These are phyloP conservation scores for Artemisia tridentata DNA, from an alignment of 129 eudicot genomes.

Conservation along the genomic window DNA sequence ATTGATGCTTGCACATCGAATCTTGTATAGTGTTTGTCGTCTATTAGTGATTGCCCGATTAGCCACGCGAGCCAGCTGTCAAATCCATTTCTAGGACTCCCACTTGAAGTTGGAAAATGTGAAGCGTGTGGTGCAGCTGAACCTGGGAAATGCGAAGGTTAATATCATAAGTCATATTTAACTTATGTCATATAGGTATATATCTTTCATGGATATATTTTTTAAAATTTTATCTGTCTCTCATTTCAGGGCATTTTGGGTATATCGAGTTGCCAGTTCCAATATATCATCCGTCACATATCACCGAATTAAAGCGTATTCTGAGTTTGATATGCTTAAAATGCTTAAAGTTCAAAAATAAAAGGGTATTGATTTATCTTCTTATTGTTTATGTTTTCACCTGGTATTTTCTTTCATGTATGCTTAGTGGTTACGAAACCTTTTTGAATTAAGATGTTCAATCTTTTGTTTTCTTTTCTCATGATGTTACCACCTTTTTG, in stretches of 20 bases:
- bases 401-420: neutral
- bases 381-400: slow-evolving; percentile 4
- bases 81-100: slow-evolving; percentile 95
- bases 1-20: slow-evolving; percentile 23
- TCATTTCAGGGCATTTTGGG: slow-evolving; percentile 92
- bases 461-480: neutral
- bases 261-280: slow-evolving; percentile 84
- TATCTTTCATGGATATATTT: slow-evolving; percentile 3
- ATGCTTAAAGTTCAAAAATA: slow-evolving; percentile 71
- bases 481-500: neutral
- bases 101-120: slow-evolving; percentile 87
- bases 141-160: slow-evolving; percentile 94
- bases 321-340: slow-evolving; percentile 74
- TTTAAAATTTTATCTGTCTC: neutral
- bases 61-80: slow-evolving; percentile 90
- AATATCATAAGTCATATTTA: slow-evolving; percentile 14
- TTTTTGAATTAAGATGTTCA: neutral
- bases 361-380: slow-evolving; percentile 46
- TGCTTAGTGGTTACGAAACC: neutral
- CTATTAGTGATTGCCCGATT: slow-evolving; percentile 83
- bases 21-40: slow-evolving; percentile 60
- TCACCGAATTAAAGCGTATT: slow-evolving; percentile 61
- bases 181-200: slow-evolving; percentile 2
- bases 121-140: slow-evolving; percentile 99
- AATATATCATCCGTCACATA: slow-evolving; percentile 87